Evolutionary conservation across 371 early-diverging fungal genomes (phyloP), one percentile per base, ranked within the genome.

Genomic region (Blakeslea trispora): DNA sequence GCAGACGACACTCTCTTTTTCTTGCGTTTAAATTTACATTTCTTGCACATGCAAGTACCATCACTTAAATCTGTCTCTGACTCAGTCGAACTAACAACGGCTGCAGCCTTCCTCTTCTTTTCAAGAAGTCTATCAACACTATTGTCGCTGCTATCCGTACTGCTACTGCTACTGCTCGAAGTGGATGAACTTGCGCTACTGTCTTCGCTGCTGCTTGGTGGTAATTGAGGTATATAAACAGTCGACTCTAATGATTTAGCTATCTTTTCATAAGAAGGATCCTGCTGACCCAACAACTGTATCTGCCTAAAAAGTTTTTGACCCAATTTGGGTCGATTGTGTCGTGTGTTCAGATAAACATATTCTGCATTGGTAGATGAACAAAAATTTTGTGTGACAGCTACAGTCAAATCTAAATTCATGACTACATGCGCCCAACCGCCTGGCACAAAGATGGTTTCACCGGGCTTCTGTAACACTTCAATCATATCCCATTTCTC

Each of bases 401-500:
- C 91, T 39, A 89, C 80, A 11, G 91, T 87, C 55, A 87, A 86
- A 63, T 91, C 88, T 21, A 90, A 64, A 68, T 93, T 93, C 78
- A 93, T 87, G 9, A 93, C 93, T 9, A 90, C 86, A 64, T 91
- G 93, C 1, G 80, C 69, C 93, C 93, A 91, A 0, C 91, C 93
- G 32, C 91, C 89, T 19, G 93, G 93, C 0, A 93, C 92, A 73
- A 88, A 93, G 39, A 93, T 88, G 9, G 86, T 90, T 69, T 91
- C 91, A 0, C 91, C 91, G 1, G 91, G 91, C 18, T 77, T 66
- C 55, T 93, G 93, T 34, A 90, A 53, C 6, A 88, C 84, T 49
- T 93, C 83, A 2, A 90, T 67, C 86, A 91, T 88, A 0, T 88
- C 89, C 41, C 81, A 72, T 53, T 75, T 60, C 49, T 88, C 78